A percentile compares a stretch with the other conserved stretches of the same genome.
phyloP scores from a whole-genome alignment of 495 filamentous ascomycete genomes.

The Sordaria brevicollis region DNA sequence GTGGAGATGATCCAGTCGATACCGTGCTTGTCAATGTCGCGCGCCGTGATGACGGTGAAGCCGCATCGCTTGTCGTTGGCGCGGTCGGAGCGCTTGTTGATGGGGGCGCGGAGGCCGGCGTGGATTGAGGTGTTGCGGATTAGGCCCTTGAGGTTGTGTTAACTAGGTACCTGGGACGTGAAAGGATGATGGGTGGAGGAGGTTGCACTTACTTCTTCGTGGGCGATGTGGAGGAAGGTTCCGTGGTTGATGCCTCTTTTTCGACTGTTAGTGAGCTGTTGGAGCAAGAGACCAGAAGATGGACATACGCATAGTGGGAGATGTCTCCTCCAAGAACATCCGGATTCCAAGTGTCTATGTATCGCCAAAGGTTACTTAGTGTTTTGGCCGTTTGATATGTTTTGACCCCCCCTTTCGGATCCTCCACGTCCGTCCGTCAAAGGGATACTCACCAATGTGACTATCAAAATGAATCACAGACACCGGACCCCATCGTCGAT shows the following conservation, averaged over 20 bases:
- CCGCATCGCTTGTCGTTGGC: slow-evolving; percentile 78
- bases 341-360: slow-evolving; percentile 69
- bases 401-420: no score
- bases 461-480: slow-evolving; percentile 66
- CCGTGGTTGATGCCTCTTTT: slow-evolving; percentile 70
- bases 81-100: slow-evolving; percentile 60
- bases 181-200: slow-evolving; percentile 25
- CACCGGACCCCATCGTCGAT: slow-evolving; percentile 54
- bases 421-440: background rate
- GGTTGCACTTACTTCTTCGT: slow-evolving; percentile 33
- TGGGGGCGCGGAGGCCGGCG: slow-evolving; percentile 71
- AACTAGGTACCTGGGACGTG: background rate
- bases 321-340: slow-evolving; percentile 31
- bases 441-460: slow-evolving; percentile 43
- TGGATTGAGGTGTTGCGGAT: slow-evolving; percentile 78
- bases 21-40: slow-evolving; percentile 72
- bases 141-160: slow-evolving; percentile 48
- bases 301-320: slow-evolving; percentile 32
- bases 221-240: slow-evolving; percentile 46
- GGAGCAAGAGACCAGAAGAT: background rate
- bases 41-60: slow-evolving; percentile 69
- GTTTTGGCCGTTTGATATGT: no score
- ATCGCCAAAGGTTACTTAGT: background rate
- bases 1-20: slow-evolving; percentile 60
- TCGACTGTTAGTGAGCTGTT: background rate